phyloP scores from a whole-genome alignment of 2,329 filamentous ascomycete species.

The Colletotrichum trifolii region DNA sequence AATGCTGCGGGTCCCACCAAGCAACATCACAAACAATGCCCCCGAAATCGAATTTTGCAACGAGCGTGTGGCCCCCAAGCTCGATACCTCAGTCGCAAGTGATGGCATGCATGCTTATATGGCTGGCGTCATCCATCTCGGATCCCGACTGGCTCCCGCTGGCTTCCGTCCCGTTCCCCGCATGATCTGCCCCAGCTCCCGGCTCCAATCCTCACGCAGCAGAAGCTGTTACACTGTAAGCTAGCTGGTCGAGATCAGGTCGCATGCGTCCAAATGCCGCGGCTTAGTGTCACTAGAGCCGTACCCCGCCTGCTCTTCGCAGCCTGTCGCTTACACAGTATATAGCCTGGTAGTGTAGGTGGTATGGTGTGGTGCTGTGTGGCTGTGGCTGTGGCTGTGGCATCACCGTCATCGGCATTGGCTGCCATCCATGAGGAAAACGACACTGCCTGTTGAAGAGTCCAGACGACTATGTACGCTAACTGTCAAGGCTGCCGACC shows the following conservation, averaged over 20 bases:
- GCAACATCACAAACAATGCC: too few relatives aligned
- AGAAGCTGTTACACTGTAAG: background rate
- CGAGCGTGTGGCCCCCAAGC: too few relatives aligned
- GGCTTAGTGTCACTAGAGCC: background rate
- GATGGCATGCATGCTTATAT: too few relatives aligned
- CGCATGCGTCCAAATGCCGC: conserved; percentile 30
- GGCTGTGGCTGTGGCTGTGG: background rate
- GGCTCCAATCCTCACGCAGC: background rate
- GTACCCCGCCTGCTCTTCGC: conserved; percentile 4
- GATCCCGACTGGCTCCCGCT: conserved; percentile 1
- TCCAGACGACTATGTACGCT: background rate
- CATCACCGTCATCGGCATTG: background rate
- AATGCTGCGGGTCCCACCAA: too few relatives aligned
- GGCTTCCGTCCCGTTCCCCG: conserved; percentile 11
- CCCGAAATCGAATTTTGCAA: too few relatives aligned
- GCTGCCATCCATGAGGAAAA: too few relatives aligned
- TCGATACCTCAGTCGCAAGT: too few relatives aligned
- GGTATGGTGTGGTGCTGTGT: background rate
- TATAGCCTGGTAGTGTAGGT: too few relatives aligned
- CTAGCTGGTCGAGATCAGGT: conserved; percentile 1
- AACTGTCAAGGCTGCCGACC: background rate
- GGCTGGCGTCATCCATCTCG: background rate
- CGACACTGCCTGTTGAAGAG: too few relatives aligned
- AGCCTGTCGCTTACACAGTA: too few relatives aligned
- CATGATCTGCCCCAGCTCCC: conserved; percentile 18